Conservation (phyloP, 2,329 filamentous ascomycete genomes). For the Aspergillus brunneoviolaceus region DNA sequence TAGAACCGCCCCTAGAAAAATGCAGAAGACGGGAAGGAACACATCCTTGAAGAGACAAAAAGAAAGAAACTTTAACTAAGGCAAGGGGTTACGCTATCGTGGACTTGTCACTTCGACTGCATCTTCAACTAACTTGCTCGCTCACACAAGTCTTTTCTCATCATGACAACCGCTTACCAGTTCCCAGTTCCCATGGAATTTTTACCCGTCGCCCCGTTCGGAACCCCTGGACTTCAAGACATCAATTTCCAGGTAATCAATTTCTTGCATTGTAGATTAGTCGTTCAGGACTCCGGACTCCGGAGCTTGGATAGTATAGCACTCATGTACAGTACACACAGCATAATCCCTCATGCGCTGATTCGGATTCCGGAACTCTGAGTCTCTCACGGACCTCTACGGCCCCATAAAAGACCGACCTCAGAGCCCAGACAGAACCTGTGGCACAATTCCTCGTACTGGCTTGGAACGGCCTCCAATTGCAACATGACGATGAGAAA, state of each 20-base stretch:
- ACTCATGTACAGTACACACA: too few species aligned
- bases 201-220: background rate
- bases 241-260: background rate
- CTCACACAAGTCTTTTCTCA: too few species aligned
- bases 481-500: background rate
- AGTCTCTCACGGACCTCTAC: background rate
- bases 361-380: background rate
- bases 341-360: background rate
- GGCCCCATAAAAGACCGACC: background rate
- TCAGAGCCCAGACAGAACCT: background rate
- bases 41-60: background rate
- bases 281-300: background rate
- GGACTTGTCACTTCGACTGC: background rate
- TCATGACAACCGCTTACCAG: background rate
- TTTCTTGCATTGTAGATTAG: background rate
- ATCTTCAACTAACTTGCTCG: too few species aligned
- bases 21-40: background rate
- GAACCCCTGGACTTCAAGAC: background rate
- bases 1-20: background rate
- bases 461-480: background rate
- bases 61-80: background rate
- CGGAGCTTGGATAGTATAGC: too few species aligned
- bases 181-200: background rate
- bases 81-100: background rate
- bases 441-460: background rate